Evolutionary conservation across 192 early-diverging fungal genomes (phyloP).

Genomic region (Podila horticola): DNA sequence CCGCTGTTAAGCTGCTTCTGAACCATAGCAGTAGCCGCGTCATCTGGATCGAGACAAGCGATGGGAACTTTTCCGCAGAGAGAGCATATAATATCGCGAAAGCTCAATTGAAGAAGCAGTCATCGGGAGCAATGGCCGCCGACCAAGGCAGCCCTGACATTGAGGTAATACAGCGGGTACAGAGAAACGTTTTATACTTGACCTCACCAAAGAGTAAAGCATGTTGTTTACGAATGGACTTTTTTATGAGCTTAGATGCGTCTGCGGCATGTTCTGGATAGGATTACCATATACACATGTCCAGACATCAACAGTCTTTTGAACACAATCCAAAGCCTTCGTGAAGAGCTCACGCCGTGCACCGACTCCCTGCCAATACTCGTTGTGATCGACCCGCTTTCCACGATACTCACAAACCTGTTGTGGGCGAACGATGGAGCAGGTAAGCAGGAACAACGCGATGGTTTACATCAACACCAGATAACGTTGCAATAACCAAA

Average conservation of each 20-base stretch:
- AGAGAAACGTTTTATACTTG: neutral
- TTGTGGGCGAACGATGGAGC: constrained; percentile 11
- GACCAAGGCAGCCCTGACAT: neutral
- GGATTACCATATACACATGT: constrained; percentile 28
- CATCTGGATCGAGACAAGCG: constrained; percentile 36
- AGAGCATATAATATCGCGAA: constrained; percentile 3
- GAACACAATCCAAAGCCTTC: constrained; percentile 7
- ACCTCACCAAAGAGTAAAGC: neutral
- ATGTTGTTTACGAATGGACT: too few relatives aligned
- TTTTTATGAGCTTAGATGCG: neutral
- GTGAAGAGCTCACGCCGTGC: neutral
- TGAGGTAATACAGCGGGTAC: neutral
- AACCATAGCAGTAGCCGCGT: constrained; percentile 3
- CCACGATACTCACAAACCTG: constrained; percentile 4
- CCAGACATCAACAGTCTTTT: constrained; percentile 32
- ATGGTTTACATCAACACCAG: neutral
- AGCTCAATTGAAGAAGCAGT: neutral
- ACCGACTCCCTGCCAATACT: neutral
- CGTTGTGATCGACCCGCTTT: constrained; percentile 24
- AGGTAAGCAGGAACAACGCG: constrained; percentile 5
- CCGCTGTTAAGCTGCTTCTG: constrained; percentile 10
- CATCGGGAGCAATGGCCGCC: neutral
- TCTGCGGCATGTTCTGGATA: constrained; percentile 5
- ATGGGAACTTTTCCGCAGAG: constrained; percentile 32
- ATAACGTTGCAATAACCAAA: too few relatives aligned